phyloP scores from a whole-genome alignment of 1,139 yeast genomes.

The Geotrichum bryndzae region DNA sequence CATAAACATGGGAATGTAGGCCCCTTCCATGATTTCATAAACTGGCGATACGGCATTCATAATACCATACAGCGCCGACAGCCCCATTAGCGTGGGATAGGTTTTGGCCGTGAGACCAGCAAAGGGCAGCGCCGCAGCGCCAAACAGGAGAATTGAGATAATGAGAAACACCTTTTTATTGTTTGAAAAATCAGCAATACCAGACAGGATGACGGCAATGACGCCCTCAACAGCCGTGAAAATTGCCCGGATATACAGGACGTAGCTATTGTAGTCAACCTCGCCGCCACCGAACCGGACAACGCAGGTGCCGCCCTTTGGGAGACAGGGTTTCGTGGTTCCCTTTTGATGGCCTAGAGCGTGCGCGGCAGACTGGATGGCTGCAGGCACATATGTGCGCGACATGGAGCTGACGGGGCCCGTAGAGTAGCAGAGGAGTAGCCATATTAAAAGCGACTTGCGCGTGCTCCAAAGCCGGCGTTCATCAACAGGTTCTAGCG shows the following conservation, averaged over 20 bases:
- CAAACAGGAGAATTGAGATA: constrained; percentile 36
- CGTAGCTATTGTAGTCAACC: constrained; percentile 37
- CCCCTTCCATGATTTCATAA: constrained; percentile 42
- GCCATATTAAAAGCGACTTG: constrained; percentile 31
- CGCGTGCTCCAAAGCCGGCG: constrained; percentile 15
- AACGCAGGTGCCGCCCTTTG: constrained; percentile 40
- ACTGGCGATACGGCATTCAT: constrained; percentile 36
- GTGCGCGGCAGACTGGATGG: constrained; percentile 40
- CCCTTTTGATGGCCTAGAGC: constrained; percentile 33
- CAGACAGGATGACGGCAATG: constrained; percentile 39
- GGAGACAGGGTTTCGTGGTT: constrained; percentile 30
- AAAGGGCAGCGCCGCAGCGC: constrained; percentile 40
- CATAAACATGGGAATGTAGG: constrained; percentile 44
- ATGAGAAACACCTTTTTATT: constrained; percentile 38
- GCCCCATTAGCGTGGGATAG: constrained; percentile 30
- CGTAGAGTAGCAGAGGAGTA: constrained; percentile 35
- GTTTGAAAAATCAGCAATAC: constrained; percentile 43
- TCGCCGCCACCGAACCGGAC: constrained; percentile 38
- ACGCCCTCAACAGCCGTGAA: constrained; percentile 41
- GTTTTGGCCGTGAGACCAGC: constrained; percentile 33
- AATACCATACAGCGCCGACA: constrained; percentile 37
- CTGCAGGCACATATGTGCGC: constrained; percentile 43
- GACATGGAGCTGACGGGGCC: constrained; percentile 46
- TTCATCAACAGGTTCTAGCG: background rate
- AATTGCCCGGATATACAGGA: constrained; percentile 39